phyloP scores from a whole-genome alignment of 2,329 filamentous ascomycete species.

The Plenodomus lindquistii region DNA sequence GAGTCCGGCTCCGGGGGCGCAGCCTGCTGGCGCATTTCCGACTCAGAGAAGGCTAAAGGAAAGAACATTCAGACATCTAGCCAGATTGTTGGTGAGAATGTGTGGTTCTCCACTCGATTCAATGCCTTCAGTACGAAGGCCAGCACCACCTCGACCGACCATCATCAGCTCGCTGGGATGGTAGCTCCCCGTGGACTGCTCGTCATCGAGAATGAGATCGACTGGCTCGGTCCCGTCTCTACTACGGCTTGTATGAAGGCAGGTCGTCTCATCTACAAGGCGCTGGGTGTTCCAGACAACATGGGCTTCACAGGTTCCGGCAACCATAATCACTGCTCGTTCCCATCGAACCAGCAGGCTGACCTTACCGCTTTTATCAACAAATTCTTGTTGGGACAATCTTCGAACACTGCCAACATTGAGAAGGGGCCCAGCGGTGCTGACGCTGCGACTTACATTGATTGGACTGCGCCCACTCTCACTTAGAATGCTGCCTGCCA shows the following conservation, averaged over 20 bases:
- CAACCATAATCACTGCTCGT: conserved; percentile 60
- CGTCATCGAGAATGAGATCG: conserved; percentile 61
- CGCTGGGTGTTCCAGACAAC: conserved; percentile 56
- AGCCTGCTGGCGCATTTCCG: conserved; percentile 61
- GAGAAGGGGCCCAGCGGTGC: conserved; percentile 39
- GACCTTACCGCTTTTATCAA: conserved; percentile 61
- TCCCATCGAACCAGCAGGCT: conserved; percentile 57
- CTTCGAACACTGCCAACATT: conserved; percentile 34
- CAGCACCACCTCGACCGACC: conserved; percentile 57
- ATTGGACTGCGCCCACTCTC: conserved; percentile 43
- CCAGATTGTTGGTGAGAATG: conserved; percentile 64
- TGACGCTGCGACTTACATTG: conserved; percentile 40
- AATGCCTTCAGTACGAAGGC: conserved; percentile 56
- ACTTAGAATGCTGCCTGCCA: conserved; percentile 21
- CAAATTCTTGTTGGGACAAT: conserved; percentile 51
- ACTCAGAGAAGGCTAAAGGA: conserved; percentile 54
- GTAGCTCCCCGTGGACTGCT: conserved; percentile 60
- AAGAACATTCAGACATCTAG: conserved; percentile 64
- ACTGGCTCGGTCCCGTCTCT: conserved; percentile 62
- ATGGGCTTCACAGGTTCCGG: conserved; percentile 63
- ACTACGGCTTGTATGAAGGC: conserved; percentile 63
- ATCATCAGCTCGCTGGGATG: conserved; percentile 62
- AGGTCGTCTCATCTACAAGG: conserved; percentile 58
- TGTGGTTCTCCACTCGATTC: conserved; percentile 64
- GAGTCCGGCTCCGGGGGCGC: conserved; percentile 65